These are phyloP conservation scores for Botryotinia globosa DNA, from an alignment of 2,329 filamentous ascomycete species.

Conservation along the genomic window DNA sequence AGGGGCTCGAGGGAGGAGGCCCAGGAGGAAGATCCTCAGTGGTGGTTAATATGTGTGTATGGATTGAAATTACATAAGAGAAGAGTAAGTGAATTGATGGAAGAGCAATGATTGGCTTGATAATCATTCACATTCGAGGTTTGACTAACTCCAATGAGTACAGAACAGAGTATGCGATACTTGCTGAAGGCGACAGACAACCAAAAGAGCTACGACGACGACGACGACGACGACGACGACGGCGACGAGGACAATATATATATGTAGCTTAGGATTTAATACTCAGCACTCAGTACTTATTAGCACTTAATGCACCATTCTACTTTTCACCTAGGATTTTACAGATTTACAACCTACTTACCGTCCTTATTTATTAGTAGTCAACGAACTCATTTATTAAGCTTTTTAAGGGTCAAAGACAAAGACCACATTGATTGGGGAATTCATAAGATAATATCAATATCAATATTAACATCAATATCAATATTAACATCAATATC, in stretches of 20 bases:
- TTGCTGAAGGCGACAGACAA: neutral
- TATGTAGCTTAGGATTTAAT: neutral
- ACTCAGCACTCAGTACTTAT: neutral
- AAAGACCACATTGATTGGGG: neutral
- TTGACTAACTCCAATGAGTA: neutral
- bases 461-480: too few species aligned
- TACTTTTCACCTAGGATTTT: neutral
- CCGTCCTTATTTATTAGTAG: neutral
- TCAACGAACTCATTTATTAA: too few species aligned
- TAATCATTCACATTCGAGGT: neutral
- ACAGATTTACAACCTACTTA: neutral
- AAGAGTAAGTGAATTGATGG: neutral
- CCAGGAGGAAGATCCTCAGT: neutral
- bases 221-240: too few species aligned
- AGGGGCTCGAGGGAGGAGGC: neutral
- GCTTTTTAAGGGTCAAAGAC: neutral
- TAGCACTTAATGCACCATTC: too few species aligned
- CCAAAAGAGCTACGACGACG: neutral
- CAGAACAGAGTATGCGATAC: neutral
- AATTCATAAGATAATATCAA: neutral
- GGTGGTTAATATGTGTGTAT: neutral
- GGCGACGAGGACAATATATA: too few species aligned
- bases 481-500: neutral
- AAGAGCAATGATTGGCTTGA: neutral
- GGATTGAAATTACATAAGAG: constrained; percentile 12